Conservation (phyloP, 352 stramenopile species). For the Pythium sukuiense region DNA sequence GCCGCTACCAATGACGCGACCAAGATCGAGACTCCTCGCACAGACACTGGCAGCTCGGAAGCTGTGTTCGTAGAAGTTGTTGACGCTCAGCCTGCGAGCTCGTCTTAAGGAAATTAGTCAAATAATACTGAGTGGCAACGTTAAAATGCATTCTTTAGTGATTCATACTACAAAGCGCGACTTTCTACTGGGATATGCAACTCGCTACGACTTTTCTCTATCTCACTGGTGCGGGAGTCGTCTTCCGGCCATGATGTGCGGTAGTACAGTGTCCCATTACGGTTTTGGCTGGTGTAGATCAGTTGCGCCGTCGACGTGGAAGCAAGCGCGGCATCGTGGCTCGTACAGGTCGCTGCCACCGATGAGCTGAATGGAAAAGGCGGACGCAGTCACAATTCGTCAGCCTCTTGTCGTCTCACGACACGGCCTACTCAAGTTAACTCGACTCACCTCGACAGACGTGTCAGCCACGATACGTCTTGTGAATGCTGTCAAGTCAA, state of each 20-base stretch:
- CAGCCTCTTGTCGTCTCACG: too few relatives aligned
- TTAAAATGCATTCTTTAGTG: not conserved
- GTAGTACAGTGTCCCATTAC: not conserved
- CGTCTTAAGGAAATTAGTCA: not conserved
- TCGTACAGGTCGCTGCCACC: constrained; percentile 79
- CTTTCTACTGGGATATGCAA: not conserved
- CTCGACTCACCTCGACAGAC: constrained; percentile 56
- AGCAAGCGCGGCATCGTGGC: constrained; percentile 78
- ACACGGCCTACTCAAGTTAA: not conserved
- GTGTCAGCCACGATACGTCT: constrained; percentile 66
- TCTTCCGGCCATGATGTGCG: too few relatives aligned
- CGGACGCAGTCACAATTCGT: not conserved
- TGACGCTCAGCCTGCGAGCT: not conserved
- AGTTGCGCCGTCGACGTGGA: constrained; percentile 34
- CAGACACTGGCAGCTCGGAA: not conserved
- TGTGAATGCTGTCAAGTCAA: constrained; percentile 52
- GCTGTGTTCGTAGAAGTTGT: constrained; percentile 1
- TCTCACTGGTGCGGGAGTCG: too few relatives aligned
- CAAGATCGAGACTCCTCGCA: constrained; percentile 1
- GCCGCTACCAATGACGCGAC: not conserved
- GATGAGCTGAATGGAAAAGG: constrained; percentile 46
- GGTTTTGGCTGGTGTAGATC: constrained; percentile 21
- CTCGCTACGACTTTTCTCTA: not conserved
- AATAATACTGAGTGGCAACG: not conserved
- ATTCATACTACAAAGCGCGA: too few relatives aligned